A percentile compares a stretch with the other conserved stretches of the same genome.
phyloP scores from a whole-genome alignment of 2,329 filamentous ascomycete species.

The Ophiostoma triangulosporum region DNA sequence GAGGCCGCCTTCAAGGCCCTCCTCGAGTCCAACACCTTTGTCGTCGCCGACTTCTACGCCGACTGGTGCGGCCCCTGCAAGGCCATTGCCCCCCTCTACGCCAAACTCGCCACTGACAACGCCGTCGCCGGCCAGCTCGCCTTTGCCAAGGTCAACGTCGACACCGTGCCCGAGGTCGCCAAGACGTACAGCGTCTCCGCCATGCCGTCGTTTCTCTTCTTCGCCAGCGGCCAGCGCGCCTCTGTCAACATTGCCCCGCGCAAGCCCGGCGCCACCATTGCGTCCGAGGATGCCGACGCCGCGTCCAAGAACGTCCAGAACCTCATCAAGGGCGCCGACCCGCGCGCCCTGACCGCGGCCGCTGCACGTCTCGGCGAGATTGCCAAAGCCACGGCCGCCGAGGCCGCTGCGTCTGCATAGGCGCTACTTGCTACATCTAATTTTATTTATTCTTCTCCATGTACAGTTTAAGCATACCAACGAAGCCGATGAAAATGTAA shows the following conservation, averaged over 20 bases:
- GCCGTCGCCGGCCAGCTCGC: constrained; percentile 28
- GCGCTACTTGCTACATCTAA: neutral
- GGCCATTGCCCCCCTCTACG: constrained; percentile 41
- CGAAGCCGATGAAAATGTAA: too few species aligned
- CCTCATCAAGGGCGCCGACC: constrained; percentile 17
- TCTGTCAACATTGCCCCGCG: constrained; percentile 17
- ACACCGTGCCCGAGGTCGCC: constrained; percentile 37
- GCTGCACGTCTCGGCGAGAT: constrained; percentile 13
- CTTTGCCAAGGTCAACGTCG: constrained; percentile 48
- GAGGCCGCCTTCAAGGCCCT: constrained; percentile 36
- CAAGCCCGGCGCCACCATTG: constrained; percentile 5
- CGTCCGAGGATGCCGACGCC: constrained; percentile 7
- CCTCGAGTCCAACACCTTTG: constrained; percentile 33
- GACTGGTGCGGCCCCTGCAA: constrained; percentile 50
- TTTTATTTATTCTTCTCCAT: too few species aligned
- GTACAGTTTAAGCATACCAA: too few species aligned
- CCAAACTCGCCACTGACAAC: constrained; percentile 30
- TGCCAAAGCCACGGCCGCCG: constrained; percentile 11
- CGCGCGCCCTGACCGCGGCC: constrained; percentile 15
- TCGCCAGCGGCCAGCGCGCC: constrained; percentile 37
- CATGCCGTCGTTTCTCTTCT: constrained; percentile 49
- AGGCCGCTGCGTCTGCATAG: neutral
- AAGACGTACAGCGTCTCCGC: constrained; percentile 35
- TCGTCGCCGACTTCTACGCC: constrained; percentile 44
- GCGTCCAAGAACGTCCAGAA: constrained; percentile 6